phyloP scores from a whole-genome alignment of 2,329 filamentous ascomycete species.

The Leptoxyphium fumago region DNA sequence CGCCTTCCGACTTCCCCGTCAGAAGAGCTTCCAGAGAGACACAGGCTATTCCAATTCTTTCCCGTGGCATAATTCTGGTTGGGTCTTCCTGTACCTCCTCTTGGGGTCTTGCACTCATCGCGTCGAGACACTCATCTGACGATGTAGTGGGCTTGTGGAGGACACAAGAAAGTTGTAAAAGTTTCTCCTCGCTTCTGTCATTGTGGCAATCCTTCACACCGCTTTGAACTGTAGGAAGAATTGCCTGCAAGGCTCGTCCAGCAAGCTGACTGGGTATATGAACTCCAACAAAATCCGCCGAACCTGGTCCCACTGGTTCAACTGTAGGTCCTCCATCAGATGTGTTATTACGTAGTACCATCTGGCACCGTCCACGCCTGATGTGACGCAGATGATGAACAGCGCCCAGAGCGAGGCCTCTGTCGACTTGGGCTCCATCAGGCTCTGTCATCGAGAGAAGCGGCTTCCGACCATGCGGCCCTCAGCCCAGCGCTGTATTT shows the following conservation, averaged over 20 bases:
- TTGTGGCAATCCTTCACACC: background rate
- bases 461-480: constrained; percentile 18
- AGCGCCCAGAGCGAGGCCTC: constrained; percentile 20
- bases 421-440: constrained; percentile 17
- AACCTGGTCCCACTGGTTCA: constrained; percentile 18
- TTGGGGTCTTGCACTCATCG: too few species aligned
- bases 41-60: too few species aligned
- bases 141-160: too few species aligned
- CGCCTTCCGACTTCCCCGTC: too few species aligned
- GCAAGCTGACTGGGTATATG: constrained; percentile 20
- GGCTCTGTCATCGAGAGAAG: constrained; percentile 13
- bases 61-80: too few species aligned
- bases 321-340: constrained; percentile 15
- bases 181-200: too few species aligned
- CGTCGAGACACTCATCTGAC: too few species aligned
- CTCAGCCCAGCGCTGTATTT: constrained; percentile 17
- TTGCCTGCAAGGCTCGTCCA: constrained; percentile 17
- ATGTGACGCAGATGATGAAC: constrained; percentile 21
- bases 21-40: too few species aligned
- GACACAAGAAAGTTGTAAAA: too few species aligned
- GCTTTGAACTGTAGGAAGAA: constrained; percentile 7
- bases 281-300: constrained; percentile 18
- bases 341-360: constrained; percentile 11
- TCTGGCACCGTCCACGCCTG: constrained; percentile 12
- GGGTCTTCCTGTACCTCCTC: too few species aligned